A percentile compares a stretch with the other conserved stretches of the same genome.
These are phyloP conservation scores for Neonectria sp. DNA, from an alignment of 2,329 filamentous ascomycete species.

Conservation along the genomic window DNA sequence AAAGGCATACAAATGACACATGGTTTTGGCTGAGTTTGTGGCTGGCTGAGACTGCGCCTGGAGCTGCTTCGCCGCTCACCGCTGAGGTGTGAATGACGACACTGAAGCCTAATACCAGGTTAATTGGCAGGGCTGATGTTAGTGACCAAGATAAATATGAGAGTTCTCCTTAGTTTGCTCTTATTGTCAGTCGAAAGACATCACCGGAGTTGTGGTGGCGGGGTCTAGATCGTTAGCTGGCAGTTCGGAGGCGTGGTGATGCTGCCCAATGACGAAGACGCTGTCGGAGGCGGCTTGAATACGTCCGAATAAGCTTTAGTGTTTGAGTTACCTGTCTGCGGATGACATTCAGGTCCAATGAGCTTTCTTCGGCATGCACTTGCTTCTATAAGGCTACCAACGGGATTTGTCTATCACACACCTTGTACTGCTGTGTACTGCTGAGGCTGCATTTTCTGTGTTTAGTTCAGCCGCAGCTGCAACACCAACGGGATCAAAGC, in stretches of 20 bases:
- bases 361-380: not conserved
- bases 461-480: slow-evolving; percentile 5
- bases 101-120: not conserved
- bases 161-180: not conserved
- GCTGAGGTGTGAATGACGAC: too few species aligned
- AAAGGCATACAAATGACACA: too few species aligned
- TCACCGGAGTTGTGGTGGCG: slow-evolving; percentile 7
- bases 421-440: not conserved
- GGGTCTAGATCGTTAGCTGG: slow-evolving; percentile 1
- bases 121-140: not conserved
- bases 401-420: not conserved
- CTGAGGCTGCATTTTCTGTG: slow-evolving; percentile 10
- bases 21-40: too few species aligned
- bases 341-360: not conserved
- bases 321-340: not conserved
- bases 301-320: not conserved
- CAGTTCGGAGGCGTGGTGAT: not conserved
- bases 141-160: not conserved
- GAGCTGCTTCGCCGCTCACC: too few species aligned
- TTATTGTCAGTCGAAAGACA: not conserved
- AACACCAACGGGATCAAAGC: not conserved
- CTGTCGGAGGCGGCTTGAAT: not conserved
- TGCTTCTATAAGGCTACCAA: not conserved
- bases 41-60: too few species aligned
- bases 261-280: not conserved